phyloP scores from a whole-genome alignment of 2,329 filamentous ascomycete species.

The Cyphellophora attinorum region DNA sequence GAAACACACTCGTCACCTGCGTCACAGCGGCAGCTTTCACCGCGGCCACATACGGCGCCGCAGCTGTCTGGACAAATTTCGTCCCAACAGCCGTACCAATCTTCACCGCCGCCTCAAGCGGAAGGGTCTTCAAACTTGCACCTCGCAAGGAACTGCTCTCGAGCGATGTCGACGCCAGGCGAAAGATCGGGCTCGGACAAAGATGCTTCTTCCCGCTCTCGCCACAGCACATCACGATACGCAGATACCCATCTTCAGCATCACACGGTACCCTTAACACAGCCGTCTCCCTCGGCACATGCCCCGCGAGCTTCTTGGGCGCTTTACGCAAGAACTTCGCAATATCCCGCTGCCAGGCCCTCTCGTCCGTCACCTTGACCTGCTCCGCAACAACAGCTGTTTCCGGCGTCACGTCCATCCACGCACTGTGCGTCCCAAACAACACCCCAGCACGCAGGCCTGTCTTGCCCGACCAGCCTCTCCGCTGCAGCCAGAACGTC shows the following conservation, averaged over 20 bases:
- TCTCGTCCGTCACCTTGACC: conserved; percentile 48
- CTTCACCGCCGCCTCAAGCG: conserved; percentile 55
- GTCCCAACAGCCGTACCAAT: conserved; percentile 33
- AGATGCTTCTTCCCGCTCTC: conserved; percentile 42
- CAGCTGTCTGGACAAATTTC: conserved; percentile 36
- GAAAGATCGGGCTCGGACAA: conserved; percentile 58
- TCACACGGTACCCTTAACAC: conserved; percentile 55
- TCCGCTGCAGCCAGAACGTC: conserved; percentile 58
- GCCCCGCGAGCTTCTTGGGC: conserved; percentile 34
- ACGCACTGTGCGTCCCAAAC: conserved; percentile 48
- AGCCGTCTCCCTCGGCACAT: conserved; percentile 52
- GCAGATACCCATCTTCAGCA: conserved; percentile 58
- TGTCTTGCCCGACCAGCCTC: conserved; percentile 58
- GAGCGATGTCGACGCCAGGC: conserved; percentile 56
- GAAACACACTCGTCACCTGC: conserved; percentile 34
- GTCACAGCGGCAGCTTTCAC: conserved; percentile 9
- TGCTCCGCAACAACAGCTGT: conserved; percentile 37
- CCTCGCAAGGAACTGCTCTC: conserved; percentile 54
- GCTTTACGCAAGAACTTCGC: conserved; percentile 52
- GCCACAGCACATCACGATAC: conserved; percentile 52
- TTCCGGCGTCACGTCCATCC: conserved; percentile 60
- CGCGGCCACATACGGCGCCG: conserved; percentile 31
- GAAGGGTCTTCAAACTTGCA: conserved; percentile 55
- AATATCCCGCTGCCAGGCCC: conserved; percentile 60
- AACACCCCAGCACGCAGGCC: conserved; percentile 59